Conservation (phyloP, 2,329 filamentous ascomycete genomes). For the Nemania sp. region DNA sequence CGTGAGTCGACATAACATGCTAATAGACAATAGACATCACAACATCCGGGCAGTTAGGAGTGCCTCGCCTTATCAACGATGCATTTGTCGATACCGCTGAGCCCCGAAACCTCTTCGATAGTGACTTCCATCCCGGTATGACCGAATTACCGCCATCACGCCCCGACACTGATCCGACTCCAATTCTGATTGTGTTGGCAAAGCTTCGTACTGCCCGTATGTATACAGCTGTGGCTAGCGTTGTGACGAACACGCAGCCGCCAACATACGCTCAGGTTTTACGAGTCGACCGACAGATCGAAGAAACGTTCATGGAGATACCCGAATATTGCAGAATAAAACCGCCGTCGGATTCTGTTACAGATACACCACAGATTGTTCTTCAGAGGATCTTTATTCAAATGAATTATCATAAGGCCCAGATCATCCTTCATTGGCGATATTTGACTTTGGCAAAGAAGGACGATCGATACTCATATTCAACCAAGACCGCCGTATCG, state of each 20-base stretch:
- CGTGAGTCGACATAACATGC: neutral
- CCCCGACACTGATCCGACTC: conserved; percentile 38
- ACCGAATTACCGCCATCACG: conserved; percentile 43
- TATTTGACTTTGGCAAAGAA: conserved; percentile 29
- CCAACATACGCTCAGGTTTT: conserved; percentile 28
- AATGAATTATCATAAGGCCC: conserved; percentile 37
- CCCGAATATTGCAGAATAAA: conserved; percentile 32
- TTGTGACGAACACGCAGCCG: conserved; percentile 26
- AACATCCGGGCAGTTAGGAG: conserved; percentile 48
- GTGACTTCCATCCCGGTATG: conserved; percentile 44
- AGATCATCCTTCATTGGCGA: conserved; percentile 39
- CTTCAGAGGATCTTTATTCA: conserved; percentile 36
- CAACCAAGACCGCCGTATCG: conserved; percentile 21
- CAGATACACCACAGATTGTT: conserved; percentile 34
- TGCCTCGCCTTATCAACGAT: conserved; percentile 47
- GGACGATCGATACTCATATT: conserved; percentile 33
- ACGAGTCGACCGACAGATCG: conserved; percentile 31
- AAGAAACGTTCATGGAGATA: conserved; percentile 29
- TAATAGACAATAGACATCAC: conserved; percentile 39
- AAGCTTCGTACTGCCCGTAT: conserved; percentile 28
- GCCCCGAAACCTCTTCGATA: conserved; percentile 49
- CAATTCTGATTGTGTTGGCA: conserved; percentile 30
- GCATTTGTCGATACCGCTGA: conserved; percentile 46
- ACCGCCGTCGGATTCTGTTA: conserved; percentile 24
- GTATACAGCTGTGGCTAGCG: conserved; percentile 22